Evolutionary conservation across 805 yeast genomes (phyloP), one percentile per base, ranked within the genome.

Genomic region (Candida chilensis): DNA sequence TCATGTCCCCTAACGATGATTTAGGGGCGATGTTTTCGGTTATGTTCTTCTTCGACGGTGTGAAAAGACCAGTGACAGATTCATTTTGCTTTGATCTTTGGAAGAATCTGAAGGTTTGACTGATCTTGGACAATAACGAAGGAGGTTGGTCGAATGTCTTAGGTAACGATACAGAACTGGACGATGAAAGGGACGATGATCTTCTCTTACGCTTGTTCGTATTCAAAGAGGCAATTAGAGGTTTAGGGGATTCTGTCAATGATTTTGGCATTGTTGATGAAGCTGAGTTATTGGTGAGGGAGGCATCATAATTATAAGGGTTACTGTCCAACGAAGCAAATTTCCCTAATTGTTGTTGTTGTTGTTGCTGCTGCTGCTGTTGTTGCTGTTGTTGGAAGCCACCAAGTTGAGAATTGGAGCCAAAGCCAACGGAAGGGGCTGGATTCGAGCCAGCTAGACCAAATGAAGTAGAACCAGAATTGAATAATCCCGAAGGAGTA

Each of bases 41-140:
- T 15, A 11, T 16, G 19, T 14, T n/a, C 8, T 7, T 7, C n/a
- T 17, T 16, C 7, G 30, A 18, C 13, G 30, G 50, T 3, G 59
- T 45, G 37, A 59, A 59, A 5, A 59, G 35, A 0, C 65, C 64
- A 24, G 48, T 16, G 13, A 15, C 28, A 16, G 54, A 24, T 45
- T 33, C 6, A 38, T 26, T 4, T 30, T 33, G 5, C 39, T 30
- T n/a, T 11, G 42, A 27, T n/a, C 43, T 35, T 18, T 58, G 44
- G 28, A 59, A 50, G 16, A 53, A 40, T 29, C 43, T 50, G 33
- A 59, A 52, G 1, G 62, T 52, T 38, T 50, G 57, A 2, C 63
- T 61, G 30, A 59, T 45, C 30, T 46, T 52, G 3, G 45, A 37
- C 19, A 59, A 47, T 24, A 59, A 39, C 12, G 37, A 37, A 4